Percentiles rank a stretch among this genome's conserved stretches.
phyloP scores from a whole-genome alignment of 2,329 filamentous ascomycete genomes.

The Talaromyces sp. region DNA sequence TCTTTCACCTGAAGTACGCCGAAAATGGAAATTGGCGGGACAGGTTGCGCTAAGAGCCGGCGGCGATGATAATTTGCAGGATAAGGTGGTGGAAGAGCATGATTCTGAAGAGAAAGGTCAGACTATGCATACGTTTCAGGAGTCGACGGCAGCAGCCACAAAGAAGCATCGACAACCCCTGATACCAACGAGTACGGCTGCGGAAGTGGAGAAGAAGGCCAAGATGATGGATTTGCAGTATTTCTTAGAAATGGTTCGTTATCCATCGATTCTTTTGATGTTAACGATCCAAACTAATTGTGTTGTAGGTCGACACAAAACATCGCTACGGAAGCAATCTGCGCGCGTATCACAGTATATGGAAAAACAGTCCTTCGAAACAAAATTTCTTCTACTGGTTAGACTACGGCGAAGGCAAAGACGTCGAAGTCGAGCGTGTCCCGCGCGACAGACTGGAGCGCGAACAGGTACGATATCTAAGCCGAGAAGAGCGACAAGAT shows the following conservation, averaged over 20 bases:
- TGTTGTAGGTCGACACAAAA: slow-evolving; percentile 59
- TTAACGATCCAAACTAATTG: slow-evolving; percentile 23
- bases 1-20: slow-evolving; percentile 46
- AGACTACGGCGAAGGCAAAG: slow-evolving; percentile 70
- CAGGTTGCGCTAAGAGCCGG: slow-evolving; percentile 67
- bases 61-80: slow-evolving; percentile 53
- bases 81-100: slow-evolving; percentile 44
- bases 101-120: slow-evolving; percentile 24
- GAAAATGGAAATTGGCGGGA: slow-evolving; percentile 71
- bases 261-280: slow-evolving; percentile 45
- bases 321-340: slow-evolving; percentile 84
- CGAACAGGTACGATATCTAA: slow-evolving; percentile 78
- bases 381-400: slow-evolving; percentile 96
- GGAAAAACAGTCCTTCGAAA: slow-evolving; percentile 69
- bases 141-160: slow-evolving; percentile 24
- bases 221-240: slow-evolving; percentile 82
- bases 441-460: slow-evolving; percentile 68
- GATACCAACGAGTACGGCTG: slow-evolving; percentile 15
- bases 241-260: slow-evolving; percentile 55
- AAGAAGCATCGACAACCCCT: slow-evolving; percentile 28
- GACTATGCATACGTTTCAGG: slow-evolving; percentile 16
- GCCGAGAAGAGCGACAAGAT: slow-evolving; percentile 70
- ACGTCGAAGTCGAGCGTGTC: slow-evolving; percentile 65
- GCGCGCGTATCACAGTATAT: slow-evolving; percentile 73
- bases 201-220: slow-evolving; percentile 48